Conservation (phyloP, 352 stramenopile species). For the Phytophthora pistaciae region DNA sequence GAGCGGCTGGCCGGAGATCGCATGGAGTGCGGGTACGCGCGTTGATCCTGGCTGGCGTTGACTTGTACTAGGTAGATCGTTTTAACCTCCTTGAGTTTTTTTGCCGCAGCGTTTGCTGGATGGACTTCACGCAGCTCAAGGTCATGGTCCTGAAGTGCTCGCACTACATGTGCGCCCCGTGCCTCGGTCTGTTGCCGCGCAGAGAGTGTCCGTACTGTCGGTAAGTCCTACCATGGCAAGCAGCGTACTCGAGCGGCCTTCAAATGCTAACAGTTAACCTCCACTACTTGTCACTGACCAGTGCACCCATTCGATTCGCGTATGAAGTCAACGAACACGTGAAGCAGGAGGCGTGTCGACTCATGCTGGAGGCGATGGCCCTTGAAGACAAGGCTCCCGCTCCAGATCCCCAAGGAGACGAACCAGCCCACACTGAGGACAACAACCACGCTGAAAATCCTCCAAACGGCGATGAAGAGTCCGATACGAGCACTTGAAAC, state of each 20-base stretch:
- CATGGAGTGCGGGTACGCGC: constrained; percentile 41
- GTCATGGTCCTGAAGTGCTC: constrained; percentile 41
- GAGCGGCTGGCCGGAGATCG: constrained; percentile 27
- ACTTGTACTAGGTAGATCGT: neutral
- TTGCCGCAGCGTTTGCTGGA: constrained; percentile 32
- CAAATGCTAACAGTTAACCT: neutral
- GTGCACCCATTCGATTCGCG: constrained; percentile 19
- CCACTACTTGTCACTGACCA: neutral
- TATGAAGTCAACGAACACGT: constrained; percentile 18
- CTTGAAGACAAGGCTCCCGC: constrained; percentile 15
- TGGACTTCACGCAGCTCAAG: constrained; percentile 20
- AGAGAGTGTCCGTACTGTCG: constrained; percentile 39
- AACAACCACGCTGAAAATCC: neutral
- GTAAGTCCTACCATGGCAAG: neutral
- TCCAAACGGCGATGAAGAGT: neutral
- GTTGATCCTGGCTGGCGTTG: neutral
- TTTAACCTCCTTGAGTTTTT: neutral
- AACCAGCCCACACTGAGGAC: neutral
- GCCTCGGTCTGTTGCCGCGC: constrained; percentile 28
- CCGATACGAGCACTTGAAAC: neutral
- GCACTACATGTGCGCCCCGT: constrained; percentile 40
- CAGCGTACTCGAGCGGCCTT: neutral
- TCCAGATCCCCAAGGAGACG: neutral
- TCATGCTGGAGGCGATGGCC: constrained; percentile 15
- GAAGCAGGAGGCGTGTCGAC: constrained; percentile 25